A percentile compares a stretch with the other conserved stretches of the same genome.
Conservation (phyloP, 164 flowering plant species). For the Warburgia ugandensis region DNA sequence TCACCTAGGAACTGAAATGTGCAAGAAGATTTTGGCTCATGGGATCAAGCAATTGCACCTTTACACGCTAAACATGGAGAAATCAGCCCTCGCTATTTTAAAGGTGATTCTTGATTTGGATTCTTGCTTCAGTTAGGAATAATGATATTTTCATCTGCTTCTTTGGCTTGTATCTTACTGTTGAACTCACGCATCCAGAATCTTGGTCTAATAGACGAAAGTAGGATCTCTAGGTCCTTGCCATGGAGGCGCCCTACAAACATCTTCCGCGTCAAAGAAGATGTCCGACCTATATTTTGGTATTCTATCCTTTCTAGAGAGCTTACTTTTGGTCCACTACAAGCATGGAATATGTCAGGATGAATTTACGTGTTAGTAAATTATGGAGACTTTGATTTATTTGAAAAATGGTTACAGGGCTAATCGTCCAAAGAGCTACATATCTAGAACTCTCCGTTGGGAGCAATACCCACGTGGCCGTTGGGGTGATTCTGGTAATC, state of each 20-base stretch:
- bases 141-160: neutral
- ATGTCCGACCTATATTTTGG: slow-evolving; percentile 97
- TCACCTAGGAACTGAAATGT: slow-evolving; percentile 98
- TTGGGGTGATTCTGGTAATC: slow-evolving; percentile 84
- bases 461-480: slow-evolving; percentile 86
- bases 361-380: neutral
- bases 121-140: neutral
- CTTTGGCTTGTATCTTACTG: slow-evolving; percentile 2
- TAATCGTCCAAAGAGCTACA: slow-evolving; percentile 91
- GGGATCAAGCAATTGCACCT: slow-evolving; percentile 89
- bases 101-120: slow-evolving; percentile 36
- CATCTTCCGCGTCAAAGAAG: slow-evolving; percentile 75
- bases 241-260: slow-evolving; percentile 95
- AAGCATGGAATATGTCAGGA: neutral
- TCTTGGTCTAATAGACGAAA: slow-evolving; percentile 87
- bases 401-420: slow-evolving; percentile 57
- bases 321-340: neutral
- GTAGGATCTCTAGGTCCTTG: slow-evolving; percentile 68
- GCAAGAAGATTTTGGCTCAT: slow-evolving; percentile 85
- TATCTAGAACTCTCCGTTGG: slow-evolving; percentile 80
- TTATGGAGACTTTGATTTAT: slow-evolving; percentile 6
- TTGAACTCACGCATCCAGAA: slow-evolving; percentile 41
- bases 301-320: slow-evolving; percentile 20
- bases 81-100: slow-evolving; percentile 83
- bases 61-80: slow-evolving; percentile 95